Conservation (phyloP, 2,329 filamentous ascomycete species). For the Ceratocystis ficicola region DNA sequence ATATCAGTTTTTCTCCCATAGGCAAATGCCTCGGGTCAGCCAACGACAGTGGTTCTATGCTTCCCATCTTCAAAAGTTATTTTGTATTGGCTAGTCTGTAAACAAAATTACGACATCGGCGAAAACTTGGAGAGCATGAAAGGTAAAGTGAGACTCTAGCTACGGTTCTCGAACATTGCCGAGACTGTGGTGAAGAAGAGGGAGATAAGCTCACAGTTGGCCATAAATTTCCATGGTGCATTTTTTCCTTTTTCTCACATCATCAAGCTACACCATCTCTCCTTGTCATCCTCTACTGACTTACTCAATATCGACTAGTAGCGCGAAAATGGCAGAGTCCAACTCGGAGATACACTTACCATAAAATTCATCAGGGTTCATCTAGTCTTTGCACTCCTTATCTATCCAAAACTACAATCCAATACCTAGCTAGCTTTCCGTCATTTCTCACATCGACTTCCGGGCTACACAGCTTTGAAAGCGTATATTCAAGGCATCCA, state of each 20-base stretch:
- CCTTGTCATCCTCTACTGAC: conserved; percentile 21
- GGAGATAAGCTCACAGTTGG: not conserved
- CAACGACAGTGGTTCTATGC: not conserved
- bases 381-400: conserved; percentile 50
- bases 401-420: conserved; percentile 46
- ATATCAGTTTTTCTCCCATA: not conserved
- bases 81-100: conserved; percentile 65
- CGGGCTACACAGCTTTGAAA: conserved; percentile 30
- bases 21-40: not conserved
- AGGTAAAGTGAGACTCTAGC: conserved; percentile 31
- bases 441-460: conserved; percentile 37
- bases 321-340: conserved; percentile 40
- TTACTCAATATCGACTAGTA: conserved; percentile 46
- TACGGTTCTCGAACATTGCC: conserved; percentile 22
- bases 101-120: conserved; percentile 55
- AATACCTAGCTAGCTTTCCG: conserved; percentile 41
- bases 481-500: conserved; percentile 50
- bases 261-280: not conserved
- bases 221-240: not conserved
- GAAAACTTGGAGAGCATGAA: conserved; percentile 41
- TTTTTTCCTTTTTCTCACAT: not conserved
- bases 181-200: not conserved
- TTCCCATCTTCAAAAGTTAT: conserved; percentile 37
- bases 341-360: conserved; percentile 33
- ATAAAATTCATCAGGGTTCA: conserved; percentile 40